These are phyloP conservation scores for Lyophyllum decastes DNA, from an alignment of 768 basidiomycete species.

Conservation along the genomic window DNA sequence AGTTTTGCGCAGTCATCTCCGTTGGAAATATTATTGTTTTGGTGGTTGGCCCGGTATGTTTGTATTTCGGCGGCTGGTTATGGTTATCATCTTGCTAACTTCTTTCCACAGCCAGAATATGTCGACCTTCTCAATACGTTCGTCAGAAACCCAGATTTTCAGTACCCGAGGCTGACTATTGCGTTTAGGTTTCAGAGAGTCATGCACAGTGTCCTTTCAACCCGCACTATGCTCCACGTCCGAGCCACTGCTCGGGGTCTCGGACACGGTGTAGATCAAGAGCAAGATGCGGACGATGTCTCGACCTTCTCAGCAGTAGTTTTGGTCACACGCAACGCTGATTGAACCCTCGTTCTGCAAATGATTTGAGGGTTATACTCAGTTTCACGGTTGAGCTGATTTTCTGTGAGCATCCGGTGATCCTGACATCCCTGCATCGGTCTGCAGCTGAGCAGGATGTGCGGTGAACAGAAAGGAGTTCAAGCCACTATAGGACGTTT, in stretches of 20 bases:
- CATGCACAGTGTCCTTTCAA: constrained; percentile 23
- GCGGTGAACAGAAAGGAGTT: too few species aligned
- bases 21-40: constrained; percentile 17
- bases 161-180: background rate
- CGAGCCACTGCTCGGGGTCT: constrained; percentile 12
- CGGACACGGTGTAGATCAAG: too few species aligned
- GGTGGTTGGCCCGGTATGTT: constrained; percentile 14
- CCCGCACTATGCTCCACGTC: constrained; percentile 21
- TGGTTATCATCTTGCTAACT: background rate
- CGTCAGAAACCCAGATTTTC: background rate
- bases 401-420: too few species aligned
- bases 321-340: too few species aligned
- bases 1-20: constrained; percentile 15
- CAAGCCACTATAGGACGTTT: too few species aligned
- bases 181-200: constrained; percentile 22
- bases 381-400: too few species aligned
- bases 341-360: too few species aligned
- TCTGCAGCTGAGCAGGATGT: too few species aligned
- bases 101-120: constrained; percentile 8
- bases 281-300: too few species aligned
- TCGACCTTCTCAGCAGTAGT: too few species aligned
- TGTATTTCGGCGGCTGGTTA: background rate
- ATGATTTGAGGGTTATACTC: too few species aligned
- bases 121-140: constrained; percentile 21
- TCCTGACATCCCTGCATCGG: too few species aligned